Conservation (phyloP, 2,329 filamentous ascomycete genomes). For the Colletotrichum endophyticum region DNA sequence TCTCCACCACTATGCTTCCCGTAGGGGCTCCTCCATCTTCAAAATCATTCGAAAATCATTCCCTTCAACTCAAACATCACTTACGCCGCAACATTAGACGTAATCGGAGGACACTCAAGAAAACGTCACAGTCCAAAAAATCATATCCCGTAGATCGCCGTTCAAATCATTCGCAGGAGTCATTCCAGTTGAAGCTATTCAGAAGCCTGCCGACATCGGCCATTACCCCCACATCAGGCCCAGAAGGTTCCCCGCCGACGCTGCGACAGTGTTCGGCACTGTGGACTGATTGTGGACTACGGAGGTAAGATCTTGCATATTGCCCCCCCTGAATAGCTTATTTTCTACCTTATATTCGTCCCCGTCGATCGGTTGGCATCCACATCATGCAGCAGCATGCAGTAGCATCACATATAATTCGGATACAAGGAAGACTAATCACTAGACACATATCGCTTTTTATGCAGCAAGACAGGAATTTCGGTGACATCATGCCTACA, state of each 20-base stretch:
- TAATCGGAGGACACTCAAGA: neutral
- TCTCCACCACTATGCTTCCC: too few species aligned
- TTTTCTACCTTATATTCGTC: neutral
- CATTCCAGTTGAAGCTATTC: neutral
- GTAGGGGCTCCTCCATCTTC: too few species aligned
- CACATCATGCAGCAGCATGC: neutral
- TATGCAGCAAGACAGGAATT: neutral
- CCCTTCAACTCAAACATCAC: too few species aligned
- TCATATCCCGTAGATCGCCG: rapidly evolving
- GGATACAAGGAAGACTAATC: neutral
- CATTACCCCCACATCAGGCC: neutral
- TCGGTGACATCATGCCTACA: neutral
- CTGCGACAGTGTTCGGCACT: neutral
- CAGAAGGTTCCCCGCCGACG: neutral
- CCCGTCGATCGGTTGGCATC: neutral
- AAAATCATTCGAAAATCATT: too few species aligned
- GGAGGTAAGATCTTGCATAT: neutral
- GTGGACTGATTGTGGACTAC: neutral
- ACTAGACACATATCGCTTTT: neutral
- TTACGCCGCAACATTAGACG: too few species aligned
- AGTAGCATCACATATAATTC: neutral
- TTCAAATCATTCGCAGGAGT: rapidly evolving
- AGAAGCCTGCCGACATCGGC: neutral
- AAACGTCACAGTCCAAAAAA: neutral
- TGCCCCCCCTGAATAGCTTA: neutral